These are phyloP conservation scores for Ceratocystis destructans DNA, from an alignment of 2,329 filamentous ascomycete species.

Conservation along the genomic window DNA sequence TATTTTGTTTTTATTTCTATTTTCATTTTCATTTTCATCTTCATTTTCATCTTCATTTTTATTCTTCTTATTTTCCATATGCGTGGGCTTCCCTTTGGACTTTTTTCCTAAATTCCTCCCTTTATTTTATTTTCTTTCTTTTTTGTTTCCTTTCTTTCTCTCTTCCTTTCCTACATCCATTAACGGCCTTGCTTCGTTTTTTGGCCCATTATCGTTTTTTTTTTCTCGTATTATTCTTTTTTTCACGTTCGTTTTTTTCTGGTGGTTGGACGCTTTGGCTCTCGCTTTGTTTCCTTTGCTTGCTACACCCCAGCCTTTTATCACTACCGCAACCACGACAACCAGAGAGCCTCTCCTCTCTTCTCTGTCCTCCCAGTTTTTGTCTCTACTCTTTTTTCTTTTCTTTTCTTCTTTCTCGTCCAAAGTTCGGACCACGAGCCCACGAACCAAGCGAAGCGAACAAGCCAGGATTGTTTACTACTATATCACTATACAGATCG, in stretches of 20 bases:
- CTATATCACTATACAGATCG: not conserved
- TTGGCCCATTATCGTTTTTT: not conserved
- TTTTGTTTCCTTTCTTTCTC: not conserved
- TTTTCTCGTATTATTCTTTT: not conserved
- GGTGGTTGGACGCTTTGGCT: constrained; percentile 14
- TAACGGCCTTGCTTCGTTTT: too few species aligned
- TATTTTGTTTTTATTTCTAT: too few species aligned
- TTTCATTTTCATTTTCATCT: too few species aligned
- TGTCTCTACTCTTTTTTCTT: not conserved
- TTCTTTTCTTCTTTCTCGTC: not conserved
- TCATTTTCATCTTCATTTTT: not conserved
- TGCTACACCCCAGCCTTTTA: constrained; percentile 12
- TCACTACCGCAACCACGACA: constrained; percentile 13
- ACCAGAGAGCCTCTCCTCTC: not conserved
- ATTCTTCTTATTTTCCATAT: not conserved
- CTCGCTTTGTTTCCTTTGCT: not conserved
- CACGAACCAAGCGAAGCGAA: not conserved
- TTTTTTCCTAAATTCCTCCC: not conserved
- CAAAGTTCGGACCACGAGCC: not conserved
- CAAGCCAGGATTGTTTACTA: constrained; percentile 9
- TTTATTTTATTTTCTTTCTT: not conserved
- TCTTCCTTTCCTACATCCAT: too few species aligned
- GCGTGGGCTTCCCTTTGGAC: not conserved
- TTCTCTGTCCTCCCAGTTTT: not conserved
- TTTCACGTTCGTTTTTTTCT: not conserved